Conservation (phyloP, 345 rosid species). For the Garcia nutans region DNA sequence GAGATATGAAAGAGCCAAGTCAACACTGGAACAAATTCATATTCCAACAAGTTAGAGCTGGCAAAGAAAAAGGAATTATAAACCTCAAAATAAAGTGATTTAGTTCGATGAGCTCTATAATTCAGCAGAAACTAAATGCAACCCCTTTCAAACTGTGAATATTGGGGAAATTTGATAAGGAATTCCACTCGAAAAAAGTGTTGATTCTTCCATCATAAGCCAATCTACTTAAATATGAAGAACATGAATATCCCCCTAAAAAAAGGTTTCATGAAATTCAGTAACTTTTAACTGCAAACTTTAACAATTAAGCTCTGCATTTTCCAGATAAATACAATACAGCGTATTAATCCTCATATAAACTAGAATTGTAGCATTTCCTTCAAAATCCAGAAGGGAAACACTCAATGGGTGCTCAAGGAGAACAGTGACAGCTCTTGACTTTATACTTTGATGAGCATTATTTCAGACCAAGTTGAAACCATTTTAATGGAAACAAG, state of each 20-base stretch:
- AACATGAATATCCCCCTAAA: background rate
- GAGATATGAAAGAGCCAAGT: constrained; percentile 11
- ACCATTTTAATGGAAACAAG: background rate
- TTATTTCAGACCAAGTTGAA: constrained; percentile 37
- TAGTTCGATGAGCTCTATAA: background rate
- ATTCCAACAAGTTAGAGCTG: constrained; percentile 9
- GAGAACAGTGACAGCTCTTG: constrained; percentile 6
- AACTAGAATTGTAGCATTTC: constrained; percentile 10
- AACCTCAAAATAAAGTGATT: background rate
- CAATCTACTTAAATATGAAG: background rate
- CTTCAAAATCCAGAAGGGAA: background rate
- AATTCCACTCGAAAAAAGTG: background rate
- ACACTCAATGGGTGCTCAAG: background rate
- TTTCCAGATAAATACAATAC: background rate
- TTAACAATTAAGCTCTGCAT: background rate
- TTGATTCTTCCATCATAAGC: background rate
- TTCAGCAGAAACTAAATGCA: constrained; percentile 3
- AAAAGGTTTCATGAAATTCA: background rate
- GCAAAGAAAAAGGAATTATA: background rate
- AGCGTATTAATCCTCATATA: constrained; percentile 5
- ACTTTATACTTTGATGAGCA: constrained; percentile 6
- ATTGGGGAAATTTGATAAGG: background rate
- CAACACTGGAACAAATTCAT: constrained; percentile 16
- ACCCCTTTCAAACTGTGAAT: background rate
- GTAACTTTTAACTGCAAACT: constrained; percentile 7